A percentile compares a stretch with the other conserved stretches of the same genome.
These are phyloP conservation scores for Kalanchoe fedtschenkoi DNA, from an alignment of 164 flowering plant species.

Conservation along the genomic window DNA sequence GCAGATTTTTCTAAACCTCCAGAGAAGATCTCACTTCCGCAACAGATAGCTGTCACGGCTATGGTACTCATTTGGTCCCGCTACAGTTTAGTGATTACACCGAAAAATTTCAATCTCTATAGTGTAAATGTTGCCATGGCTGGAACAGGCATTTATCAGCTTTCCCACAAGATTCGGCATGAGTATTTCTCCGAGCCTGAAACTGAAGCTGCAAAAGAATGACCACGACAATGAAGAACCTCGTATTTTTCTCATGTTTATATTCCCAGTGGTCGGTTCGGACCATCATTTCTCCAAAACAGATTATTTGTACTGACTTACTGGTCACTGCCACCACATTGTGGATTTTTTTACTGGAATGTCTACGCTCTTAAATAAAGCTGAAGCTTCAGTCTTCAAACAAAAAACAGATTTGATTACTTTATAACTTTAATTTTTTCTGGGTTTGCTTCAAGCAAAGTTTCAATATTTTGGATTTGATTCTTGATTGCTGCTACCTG, in stretches of 20 bases:
- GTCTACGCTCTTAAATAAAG: neutral
- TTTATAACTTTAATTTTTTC: no score
- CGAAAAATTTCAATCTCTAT: slow-evolving; percentile 72
- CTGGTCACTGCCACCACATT: neutral
- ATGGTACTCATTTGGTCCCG: slow-evolving; percentile 80
- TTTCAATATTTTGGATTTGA: no score
- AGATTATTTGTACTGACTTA: neutral
- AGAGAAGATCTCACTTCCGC: slow-evolving; percentile 60
- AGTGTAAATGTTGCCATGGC: slow-evolving; percentile 72
- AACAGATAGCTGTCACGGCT: slow-evolving; percentile 56
- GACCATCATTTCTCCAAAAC: neutral
- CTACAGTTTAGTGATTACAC: slow-evolving; percentile 70
- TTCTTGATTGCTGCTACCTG: no score
- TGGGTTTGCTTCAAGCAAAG: no score
- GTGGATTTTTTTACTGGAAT: neutral
- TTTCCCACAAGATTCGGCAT: slow-evolving; percentile 44
- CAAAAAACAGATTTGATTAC: no score
- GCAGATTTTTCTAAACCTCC: slow-evolving; percentile 72
- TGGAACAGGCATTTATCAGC: slow-evolving; percentile 62
- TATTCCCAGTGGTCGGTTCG: neutral
- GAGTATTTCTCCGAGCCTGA: slow-evolving; percentile 34
- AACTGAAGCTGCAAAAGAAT: slow-evolving; percentile 27
- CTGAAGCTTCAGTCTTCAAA: neutral
- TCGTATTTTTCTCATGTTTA: neutral
- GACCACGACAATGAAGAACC: slow-evolving; percentile 22